phyloP scores from a whole-genome alignment of 2,329 filamentous ascomycete species.

The Dactylonectria macrodidyma region DNA sequence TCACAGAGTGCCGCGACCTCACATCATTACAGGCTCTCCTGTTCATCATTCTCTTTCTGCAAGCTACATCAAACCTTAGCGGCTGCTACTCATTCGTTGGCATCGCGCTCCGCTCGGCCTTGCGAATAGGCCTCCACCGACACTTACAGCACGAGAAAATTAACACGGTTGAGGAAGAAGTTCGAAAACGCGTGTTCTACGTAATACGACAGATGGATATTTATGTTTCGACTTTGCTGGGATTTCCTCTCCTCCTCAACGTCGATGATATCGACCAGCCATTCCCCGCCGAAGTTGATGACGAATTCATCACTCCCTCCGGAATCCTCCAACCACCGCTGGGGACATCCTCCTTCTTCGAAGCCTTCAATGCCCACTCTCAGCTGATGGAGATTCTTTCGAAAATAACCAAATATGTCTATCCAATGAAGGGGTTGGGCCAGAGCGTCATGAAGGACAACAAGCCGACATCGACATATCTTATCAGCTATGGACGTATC shows the following conservation, averaged over 20 bases:
- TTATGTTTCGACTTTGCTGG: constrained; percentile 77
- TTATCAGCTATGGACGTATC: constrained; percentile 75
- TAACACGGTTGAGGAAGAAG: constrained; percentile 74
- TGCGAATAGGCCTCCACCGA: constrained; percentile 84
- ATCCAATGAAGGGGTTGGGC: constrained; percentile 72
- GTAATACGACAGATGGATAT: constrained; percentile 80
- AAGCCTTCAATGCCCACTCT: constrained; percentile 77
- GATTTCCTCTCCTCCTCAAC: constrained; percentile 75
- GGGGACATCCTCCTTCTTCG: constrained; percentile 71
- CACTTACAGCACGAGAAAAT: constrained; percentile 76
- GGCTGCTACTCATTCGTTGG: constrained; percentile 87
- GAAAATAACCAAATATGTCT: constrained; percentile 76
- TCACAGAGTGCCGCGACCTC: constrained; percentile 81
- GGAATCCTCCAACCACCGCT: constrained; percentile 69
- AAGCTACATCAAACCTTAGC: constrained; percentile 83
- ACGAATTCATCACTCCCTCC: constrained; percentile 75
- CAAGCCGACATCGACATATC: constrained; percentile 66
- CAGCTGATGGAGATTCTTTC: constrained; percentile 74
- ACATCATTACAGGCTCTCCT: constrained; percentile 81
- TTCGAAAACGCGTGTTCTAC: constrained; percentile 76
- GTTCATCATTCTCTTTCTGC: constrained; percentile 86
- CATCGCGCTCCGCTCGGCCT: constrained; percentile 81
- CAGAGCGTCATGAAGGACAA: constrained; percentile 61
- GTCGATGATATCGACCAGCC: constrained; percentile 78
- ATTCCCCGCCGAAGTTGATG: constrained; percentile 75